Conservation (phyloP, 106 monocot genomes). For the Dendrobium chrysotoxum region DNA sequence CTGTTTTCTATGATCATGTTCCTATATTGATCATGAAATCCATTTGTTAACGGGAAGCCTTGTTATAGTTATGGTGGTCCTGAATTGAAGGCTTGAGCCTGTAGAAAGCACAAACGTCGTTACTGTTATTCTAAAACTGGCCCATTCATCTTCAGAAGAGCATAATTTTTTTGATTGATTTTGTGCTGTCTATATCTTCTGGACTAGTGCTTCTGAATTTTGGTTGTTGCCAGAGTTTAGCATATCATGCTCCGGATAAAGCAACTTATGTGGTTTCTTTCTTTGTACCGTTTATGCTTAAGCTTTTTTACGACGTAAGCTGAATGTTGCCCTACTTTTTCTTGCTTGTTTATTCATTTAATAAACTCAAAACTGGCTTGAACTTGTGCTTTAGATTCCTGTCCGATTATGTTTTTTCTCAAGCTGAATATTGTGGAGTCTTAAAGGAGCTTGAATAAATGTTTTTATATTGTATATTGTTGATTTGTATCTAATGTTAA, state of each 20-base stretch:
- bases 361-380: neutral
- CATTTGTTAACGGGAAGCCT: too few relatives aligned
- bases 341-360: neutral
- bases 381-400: neutral
- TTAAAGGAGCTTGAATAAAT: neutral
- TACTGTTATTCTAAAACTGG: neutral
- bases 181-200: neutral
- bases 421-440: neutral
- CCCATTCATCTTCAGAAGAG: neutral
- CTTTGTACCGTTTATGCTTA: neutral
- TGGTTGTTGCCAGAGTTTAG: neutral
- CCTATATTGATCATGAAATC: neutral
- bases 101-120: neutral
- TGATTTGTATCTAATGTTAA: neutral
- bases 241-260: neutral
- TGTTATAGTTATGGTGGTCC: neutral
- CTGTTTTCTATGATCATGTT: neutral
- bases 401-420: neutral
- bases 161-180: neutral
- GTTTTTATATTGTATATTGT: neutral
- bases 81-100: neutral
- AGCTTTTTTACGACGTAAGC: neutral
- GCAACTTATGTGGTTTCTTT: neutral
- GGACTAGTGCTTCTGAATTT: neutral
- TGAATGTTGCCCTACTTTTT: neutral